Evolutionary conservation across 768 basidiomycete genomes (phyloP).

Genomic region (Calocybe gangraenosa): DNA sequence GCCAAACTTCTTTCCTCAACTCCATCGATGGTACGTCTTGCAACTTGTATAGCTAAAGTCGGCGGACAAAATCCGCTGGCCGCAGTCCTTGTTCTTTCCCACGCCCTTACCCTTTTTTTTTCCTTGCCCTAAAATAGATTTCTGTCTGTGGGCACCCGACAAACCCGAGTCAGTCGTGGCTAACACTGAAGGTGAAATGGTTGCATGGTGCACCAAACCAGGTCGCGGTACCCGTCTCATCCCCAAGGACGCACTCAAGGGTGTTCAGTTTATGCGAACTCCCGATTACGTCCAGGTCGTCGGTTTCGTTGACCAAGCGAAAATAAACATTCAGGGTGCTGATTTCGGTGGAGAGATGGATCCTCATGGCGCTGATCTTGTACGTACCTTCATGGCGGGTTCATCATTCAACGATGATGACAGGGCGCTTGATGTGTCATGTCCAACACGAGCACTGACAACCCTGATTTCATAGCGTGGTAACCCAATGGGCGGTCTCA

Average conservation of each 20-base stretch:
- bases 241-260: slow-evolving; percentile 60
- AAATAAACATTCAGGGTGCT: slow-evolving; percentile 38
- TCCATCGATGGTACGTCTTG: slow-evolving; percentile 42
- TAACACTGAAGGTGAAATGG: slow-evolving; percentile 63
- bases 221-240: slow-evolving; percentile 71
- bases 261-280: slow-evolving; percentile 57
- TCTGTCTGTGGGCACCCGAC: slow-evolving; percentile 62
- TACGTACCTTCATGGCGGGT: slow-evolving; percentile 1
- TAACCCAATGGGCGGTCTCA: slow-evolving; percentile 60
- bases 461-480: slow-evolving; percentile 47
- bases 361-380: slow-evolving; percentile 53
- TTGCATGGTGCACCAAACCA: slow-evolving; percentile 72
- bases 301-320: slow-evolving; percentile 54
- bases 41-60: too few species aligned
- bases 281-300: slow-evolving; percentile 51
- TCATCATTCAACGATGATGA: too few species aligned
- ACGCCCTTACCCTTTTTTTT: not conserved
- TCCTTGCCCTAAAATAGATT: slow-evolving; percentile 41
- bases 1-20: slow-evolving; percentile 62
- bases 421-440: not conserved
- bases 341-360: slow-evolving; percentile 73
- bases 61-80: too few species aligned
- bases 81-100: not conserved
- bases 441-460: not conserved
- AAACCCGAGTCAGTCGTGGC: slow-evolving; percentile 51